Evolutionary conservation across 2,329 filamentous ascomycete species (phyloP).

Genomic region (Fusarium papillatum): DNA sequence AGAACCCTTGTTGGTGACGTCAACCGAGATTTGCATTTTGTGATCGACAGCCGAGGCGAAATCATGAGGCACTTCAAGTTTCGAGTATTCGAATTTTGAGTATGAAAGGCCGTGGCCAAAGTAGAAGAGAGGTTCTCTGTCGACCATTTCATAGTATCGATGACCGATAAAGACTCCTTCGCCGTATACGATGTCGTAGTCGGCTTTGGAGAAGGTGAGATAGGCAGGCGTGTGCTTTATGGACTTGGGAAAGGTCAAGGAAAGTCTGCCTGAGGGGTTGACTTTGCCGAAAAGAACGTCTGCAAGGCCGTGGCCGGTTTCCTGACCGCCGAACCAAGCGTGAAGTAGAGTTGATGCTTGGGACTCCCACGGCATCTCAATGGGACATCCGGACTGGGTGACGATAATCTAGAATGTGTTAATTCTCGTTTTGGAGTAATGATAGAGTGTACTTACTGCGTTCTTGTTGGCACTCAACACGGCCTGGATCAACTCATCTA

Average conservation of each 20-base stretch:
- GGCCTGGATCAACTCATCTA: conserved; percentile 69
- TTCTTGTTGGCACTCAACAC: conserved; percentile 70
- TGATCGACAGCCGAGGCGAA: conserved; percentile 8
- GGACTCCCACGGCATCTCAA: conserved; percentile 50
- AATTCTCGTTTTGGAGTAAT: background rate
- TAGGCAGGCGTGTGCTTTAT: conserved; percentile 78
- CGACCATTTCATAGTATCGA: conserved; percentile 71
- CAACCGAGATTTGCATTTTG: conserved; percentile 24
- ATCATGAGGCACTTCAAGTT: background rate
- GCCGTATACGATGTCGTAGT: conserved; percentile 76
- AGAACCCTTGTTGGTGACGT: conserved; percentile 24
- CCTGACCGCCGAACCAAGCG: conserved; percentile 46
- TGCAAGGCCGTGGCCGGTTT: conserved; percentile 42
- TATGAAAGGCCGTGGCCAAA: conserved; percentile 82
- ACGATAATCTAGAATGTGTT: conserved; percentile 23
- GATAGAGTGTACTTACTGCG: conserved; percentile 61
- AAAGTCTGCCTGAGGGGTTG: conserved; percentile 67
- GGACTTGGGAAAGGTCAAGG: conserved; percentile 73
- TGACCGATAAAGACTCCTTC: conserved; percentile 83
- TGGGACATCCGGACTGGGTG: conserved; percentile 62
- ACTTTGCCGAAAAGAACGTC: conserved; percentile 42
- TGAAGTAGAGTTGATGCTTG: conserved; percentile 50
- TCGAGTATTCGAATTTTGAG: conserved; percentile 71
- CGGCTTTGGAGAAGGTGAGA: conserved; percentile 75
- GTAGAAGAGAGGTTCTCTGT: conserved; percentile 68